Evolutionary conservation across 768 basidiomycete species (phyloP), one percentile per base, ranked within the genome.

Genomic region (Trametes villosa): DNA sequence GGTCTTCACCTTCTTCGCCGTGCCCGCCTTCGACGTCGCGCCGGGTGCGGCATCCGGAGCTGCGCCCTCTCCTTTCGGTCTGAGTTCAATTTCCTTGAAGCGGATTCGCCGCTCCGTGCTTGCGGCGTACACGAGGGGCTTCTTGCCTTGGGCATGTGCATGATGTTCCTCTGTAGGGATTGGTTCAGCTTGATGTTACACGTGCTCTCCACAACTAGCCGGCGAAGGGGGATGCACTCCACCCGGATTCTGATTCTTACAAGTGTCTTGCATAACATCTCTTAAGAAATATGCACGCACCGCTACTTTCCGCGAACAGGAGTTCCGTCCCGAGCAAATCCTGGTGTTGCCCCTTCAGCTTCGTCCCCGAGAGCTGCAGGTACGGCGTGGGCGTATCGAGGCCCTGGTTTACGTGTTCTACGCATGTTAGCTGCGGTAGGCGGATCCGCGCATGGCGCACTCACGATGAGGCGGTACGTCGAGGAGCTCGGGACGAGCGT

Each of bases 311-410:
- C 0, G 83, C 81, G 71, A 93, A 92, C 20, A 93, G 68, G 26
- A 94, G 73, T 67, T 94, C 91, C 0, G 89, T 88, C 2, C 92
- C 92, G 2, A 93, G 75, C 4, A 93, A 77, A 18, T 77, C 69
- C 57, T 89, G 84, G 60, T 92, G 86, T 36, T 78, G 75, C 0
- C 92, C 92, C 71, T 86, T 86, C 63, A 92, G 79, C 20, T 91
- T 79, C 1, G 88, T 87, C 2, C 91, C 90, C 5, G 87, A 86
- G 0, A 93, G 78, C 65, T 94, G 92, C 22, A 94, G 72, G 64
- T 85, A 91, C 0, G 92, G 91, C 0, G 84, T 87, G 0, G 89
- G 83, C 0, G 89, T 89, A 68, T 94, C 90, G 24, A 93, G 71
- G 1, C 91, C 91, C 92, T 74, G 33, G 9, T 8, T 50, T 9